phyloP scores from a whole-genome alignment of 192 early-diverging fungal species.

The Coemansia sp. region DNA sequence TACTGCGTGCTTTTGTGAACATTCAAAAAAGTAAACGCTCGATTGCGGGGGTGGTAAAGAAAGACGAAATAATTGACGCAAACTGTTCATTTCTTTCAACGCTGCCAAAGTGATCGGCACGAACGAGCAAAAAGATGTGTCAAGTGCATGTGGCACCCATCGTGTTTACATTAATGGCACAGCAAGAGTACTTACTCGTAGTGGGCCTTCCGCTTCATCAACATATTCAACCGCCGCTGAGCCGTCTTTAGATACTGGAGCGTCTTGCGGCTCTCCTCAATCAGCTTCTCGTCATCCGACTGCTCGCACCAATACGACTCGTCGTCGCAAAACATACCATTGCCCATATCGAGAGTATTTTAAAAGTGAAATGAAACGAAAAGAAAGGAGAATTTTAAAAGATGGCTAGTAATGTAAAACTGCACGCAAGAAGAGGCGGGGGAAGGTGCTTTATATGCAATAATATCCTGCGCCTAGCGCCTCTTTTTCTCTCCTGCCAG shows the following conservation, averaged over 20 bases:
- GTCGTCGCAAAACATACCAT: slow-evolving; percentile 45
- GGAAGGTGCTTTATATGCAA: background rate
- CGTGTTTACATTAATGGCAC: background rate
- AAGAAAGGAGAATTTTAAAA: background rate
- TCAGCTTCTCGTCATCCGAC: slow-evolving; percentile 24
- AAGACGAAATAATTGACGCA: background rate
- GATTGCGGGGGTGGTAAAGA: background rate
- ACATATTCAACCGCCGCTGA: slow-evolving; percentile 24
- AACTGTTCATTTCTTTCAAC: background rate
- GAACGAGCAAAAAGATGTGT: background rate
- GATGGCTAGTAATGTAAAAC: background rate
- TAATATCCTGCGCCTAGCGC: slow-evolving; percentile 12
- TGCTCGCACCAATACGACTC: slow-evolving; percentile 22
- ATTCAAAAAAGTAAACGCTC: no score
- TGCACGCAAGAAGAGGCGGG: slow-evolving; percentile 1
- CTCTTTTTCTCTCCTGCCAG: slow-evolving; percentile 11
- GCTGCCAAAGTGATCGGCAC: background rate
- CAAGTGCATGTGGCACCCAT: background rate
- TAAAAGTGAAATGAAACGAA: background rate
- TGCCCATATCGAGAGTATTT: slow-evolving; percentile 27
- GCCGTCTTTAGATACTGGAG: slow-evolving; percentile 33
- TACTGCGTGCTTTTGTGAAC: no score
- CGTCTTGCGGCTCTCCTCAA: slow-evolving; percentile 29
- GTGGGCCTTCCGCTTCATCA: slow-evolving; percentile 27
- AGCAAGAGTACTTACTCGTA: slow-evolving; percentile 33